A percentile compares a stretch with the other conserved stretches of the same genome.
Conservation (phyloP, 2,329 filamentous ascomycete species). For the Aureobasidium sp. region DNA sequence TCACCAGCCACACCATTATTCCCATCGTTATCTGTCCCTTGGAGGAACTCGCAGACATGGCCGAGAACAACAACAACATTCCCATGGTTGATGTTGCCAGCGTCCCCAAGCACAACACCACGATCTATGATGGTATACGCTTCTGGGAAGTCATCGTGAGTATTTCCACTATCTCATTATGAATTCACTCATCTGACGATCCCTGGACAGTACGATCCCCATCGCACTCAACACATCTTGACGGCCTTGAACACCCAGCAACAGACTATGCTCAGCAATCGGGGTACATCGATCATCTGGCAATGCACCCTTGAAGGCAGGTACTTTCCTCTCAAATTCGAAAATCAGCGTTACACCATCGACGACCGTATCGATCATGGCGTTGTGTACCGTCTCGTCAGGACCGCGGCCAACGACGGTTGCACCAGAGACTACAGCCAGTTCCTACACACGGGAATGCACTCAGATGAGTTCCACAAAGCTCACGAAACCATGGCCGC, state of each 20-base stretch:
- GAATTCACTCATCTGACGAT: neutral
- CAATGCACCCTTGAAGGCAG: neutral
- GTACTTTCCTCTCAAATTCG: neutral
- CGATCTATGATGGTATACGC: neutral
- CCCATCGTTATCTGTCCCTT: neutral
- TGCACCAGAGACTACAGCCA: too few relatives aligned
- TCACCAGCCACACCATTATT: neutral
- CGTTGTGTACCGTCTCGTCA: neutral
- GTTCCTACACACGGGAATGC: too few relatives aligned
- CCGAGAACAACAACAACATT: neutral
- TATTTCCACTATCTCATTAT: neutral
- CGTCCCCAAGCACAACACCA: too few relatives aligned
- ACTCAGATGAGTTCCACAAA: neutral
- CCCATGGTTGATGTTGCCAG: too few relatives aligned
- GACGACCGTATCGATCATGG: neutral
- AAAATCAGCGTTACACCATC: neutral
- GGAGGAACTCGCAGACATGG: neutral
- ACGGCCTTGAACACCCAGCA: neutral
- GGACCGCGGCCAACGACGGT: neutral
- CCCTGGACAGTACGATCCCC: neutral
- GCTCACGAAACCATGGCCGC: neutral
- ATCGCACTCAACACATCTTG: neutral
- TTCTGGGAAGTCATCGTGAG: too few relatives aligned
- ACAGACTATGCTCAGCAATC: neutral
- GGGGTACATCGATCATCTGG: neutral